Percentiles rank a stretch among this genome's conserved stretches.
Conservation (phyloP, 2,329 filamentous ascomycete species). For the Pleomassaria siparia region DNA sequence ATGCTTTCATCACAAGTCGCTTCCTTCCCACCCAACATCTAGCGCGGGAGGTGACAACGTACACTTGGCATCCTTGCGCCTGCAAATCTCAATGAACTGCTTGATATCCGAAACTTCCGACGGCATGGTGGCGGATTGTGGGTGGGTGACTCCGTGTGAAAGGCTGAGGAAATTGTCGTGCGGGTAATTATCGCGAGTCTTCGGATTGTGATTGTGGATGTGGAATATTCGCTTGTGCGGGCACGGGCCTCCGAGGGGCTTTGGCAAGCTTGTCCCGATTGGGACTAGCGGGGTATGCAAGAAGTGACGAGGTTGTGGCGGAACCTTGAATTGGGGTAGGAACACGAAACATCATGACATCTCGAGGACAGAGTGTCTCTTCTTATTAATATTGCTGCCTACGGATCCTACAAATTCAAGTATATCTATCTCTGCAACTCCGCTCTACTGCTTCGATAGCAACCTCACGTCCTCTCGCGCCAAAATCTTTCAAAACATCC, state of each 20-base stretch:
- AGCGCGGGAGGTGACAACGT: conserved; percentile 52
- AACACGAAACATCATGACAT: not conserved
- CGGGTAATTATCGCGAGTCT: not conserved
- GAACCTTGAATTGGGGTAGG: not conserved
- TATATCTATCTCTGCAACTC: conserved; percentile 1
- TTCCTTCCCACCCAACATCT: conserved; percentile 3
- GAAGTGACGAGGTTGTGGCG: conserved; percentile 31
- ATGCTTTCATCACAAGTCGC: not conserved
- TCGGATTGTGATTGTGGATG: conserved; percentile 31
- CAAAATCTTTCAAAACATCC: not conserved
- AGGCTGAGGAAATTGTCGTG: conserved; percentile 13
- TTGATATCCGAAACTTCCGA: conserved; percentile 98
- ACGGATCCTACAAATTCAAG: not conserved
- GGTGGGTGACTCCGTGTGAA: conserved; percentile 10
- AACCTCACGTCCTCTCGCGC: conserved; percentile 1
- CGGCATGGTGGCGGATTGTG: conserved; percentile 80
- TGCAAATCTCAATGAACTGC: conserved; percentile 99
- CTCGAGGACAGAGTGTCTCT: not conserved
- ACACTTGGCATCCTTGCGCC: conserved; percentile 99
- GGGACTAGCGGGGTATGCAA: conserved; percentile 17
- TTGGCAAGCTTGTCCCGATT: conserved; percentile 16
- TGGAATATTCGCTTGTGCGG: conserved; percentile 34
- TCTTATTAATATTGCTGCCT: conserved; percentile 10
- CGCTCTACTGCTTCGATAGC: not conserved
- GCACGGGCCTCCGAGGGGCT: conserved; percentile 35